Base-by-base conservation (phyloP, 306 rosid species). In the Carpinus viminea region DNA sequence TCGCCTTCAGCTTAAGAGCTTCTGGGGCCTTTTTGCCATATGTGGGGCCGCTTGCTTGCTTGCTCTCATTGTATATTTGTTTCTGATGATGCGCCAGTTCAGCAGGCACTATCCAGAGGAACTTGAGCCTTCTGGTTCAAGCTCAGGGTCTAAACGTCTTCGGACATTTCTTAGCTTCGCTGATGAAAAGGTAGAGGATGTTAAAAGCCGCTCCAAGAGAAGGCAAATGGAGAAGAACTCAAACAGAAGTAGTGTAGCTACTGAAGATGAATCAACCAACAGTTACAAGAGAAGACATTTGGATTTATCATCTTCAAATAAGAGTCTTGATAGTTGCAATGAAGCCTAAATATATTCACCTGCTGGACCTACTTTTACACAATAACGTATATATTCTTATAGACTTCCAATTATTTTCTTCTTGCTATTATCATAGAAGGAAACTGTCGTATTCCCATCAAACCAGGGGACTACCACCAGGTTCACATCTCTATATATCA, bases 21-120 rank as follows among this genome's bases (percentile, higher is more conserved):
- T 96, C 34, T 86, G 92, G 94, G 99, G 97, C 11, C 96, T 96
- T 43, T 96, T 89, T 86, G 75, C 69, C 3, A 11, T 90, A 4
- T 90, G 94, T 86, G 98, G 99, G 2, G 12, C 79, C 9, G 92
- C 92, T 46, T 96, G 97, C 74, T 7, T 93, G 53, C 59, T 91
- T 45, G 93, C 99, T 55, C 84, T 96, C 73, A 18, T 73, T 16
- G 74, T 91, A n/a, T 90, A 86, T 65, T 20, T 93, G 17, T 54
- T 79, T 68, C 85, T 21, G 79, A 86, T 75, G 80, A 11, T 84
- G 53, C 86, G 87, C 81, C 96, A 93, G 80, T 96, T 88, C 87
- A 78, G 61, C 54, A 80, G 83, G 84, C 92, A 84, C 81, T 8
- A 64, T 72, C 38, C 78, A 0, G 83, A 79, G 12, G 90, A 87